These are phyloP conservation scores for Phytophthora pluvialis DNA, from an alignment of 352 stramenopile species.

Conservation along the genomic window DNA sequence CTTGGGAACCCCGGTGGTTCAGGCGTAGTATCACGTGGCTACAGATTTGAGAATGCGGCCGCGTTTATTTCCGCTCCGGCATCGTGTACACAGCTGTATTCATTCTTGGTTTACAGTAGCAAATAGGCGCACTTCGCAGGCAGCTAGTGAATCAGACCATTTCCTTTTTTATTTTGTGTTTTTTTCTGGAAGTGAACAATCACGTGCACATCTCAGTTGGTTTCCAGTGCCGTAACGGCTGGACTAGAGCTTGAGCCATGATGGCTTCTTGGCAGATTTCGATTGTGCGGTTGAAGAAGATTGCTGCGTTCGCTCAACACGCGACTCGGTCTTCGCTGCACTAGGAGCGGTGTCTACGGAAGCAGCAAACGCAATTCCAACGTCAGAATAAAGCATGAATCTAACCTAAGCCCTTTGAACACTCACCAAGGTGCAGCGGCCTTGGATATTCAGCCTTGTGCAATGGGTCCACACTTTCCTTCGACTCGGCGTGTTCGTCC, in stretches of 20 bases:
- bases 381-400: conserved; percentile 13
- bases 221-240: background rate
- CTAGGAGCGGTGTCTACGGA: conserved; percentile 34
- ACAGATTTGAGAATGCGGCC: conserved; percentile 2
- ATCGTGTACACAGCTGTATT: conserved; percentile 23
- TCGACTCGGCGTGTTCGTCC: conserved; percentile 47
- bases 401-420: background rate
- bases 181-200: background rate
- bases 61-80: conserved; percentile 5
- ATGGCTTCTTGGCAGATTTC: conserved; percentile 69
- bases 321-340: conserved; percentile 20
- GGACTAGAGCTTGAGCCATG: conserved; percentile 73
- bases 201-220: background rate
- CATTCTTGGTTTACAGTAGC: conserved; percentile 13
- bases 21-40: conserved; percentile 18
- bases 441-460: conserved; percentile 52
- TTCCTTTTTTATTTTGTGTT: conserved; percentile 9
- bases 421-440: conserved; percentile 51
- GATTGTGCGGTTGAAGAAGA: conserved; percentile 24
- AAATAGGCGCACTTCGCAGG: conserved; percentile 17
- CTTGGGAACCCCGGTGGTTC: conserved; percentile 3
- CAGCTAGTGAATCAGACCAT: conserved; percentile 30
- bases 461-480: conserved; percentile 37
- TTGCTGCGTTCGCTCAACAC: conserved; percentile 41
- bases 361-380: conserved; percentile 3